A percentile compares a stretch with the other conserved stretches of the same genome.
Evolutionary conservation across 768 basidiomycete species (phyloP).

Genomic region (Leucogyrophana mollusca): DNA sequence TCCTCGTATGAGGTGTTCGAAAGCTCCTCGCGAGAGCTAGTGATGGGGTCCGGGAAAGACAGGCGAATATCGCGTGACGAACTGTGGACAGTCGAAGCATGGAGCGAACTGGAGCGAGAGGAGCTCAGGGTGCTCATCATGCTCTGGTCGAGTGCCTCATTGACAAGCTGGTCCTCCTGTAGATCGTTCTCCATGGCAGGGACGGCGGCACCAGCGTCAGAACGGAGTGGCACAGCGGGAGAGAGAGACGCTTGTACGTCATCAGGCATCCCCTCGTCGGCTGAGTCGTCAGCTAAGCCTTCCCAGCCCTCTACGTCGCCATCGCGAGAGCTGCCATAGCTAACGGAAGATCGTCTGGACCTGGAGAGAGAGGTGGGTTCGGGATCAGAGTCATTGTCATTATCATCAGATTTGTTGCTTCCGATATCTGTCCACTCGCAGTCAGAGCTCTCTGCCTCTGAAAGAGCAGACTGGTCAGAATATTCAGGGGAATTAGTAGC

Average conservation of each 20-base stretch:
- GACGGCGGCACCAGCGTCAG: constrained; percentile 23
- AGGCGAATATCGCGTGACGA: constrained; percentile 74
- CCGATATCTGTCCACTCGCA: constrained; percentile 84
- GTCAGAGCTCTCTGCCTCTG: constrained; percentile 72
- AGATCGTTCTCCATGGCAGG: constrained; percentile 37
- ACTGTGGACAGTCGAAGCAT: constrained; percentile 51
- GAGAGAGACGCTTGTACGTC: constrained; percentile 18
- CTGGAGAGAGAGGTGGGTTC: constrained; percentile 53
- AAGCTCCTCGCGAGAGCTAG: constrained; percentile 64
- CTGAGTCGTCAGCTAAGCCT: constrained; percentile 64
- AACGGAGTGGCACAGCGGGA: constrained; percentile 20
- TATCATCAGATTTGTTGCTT: constrained; percentile 61
- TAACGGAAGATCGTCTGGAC: constrained; percentile 70
- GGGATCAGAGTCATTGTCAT: constrained; percentile 72
- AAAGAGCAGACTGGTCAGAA: constrained; percentile 43
- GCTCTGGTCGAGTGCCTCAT: constrained; percentile 78
- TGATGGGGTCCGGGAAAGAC: constrained; percentile 83
- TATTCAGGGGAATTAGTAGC: constrained; percentile 28
- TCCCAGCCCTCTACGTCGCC: constrained; percentile 75
- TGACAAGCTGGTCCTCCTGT: constrained; percentile 66
- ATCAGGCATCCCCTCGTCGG: constrained; percentile 43
- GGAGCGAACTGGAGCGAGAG: constrained; percentile 64
- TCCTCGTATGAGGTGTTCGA: constrained; percentile 57
- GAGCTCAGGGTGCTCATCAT: constrained; percentile 76
- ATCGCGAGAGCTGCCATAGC: constrained; percentile 64